phyloP scores from a whole-genome alignment of 805 yeast species.

The Candida saitoana region DNA sequence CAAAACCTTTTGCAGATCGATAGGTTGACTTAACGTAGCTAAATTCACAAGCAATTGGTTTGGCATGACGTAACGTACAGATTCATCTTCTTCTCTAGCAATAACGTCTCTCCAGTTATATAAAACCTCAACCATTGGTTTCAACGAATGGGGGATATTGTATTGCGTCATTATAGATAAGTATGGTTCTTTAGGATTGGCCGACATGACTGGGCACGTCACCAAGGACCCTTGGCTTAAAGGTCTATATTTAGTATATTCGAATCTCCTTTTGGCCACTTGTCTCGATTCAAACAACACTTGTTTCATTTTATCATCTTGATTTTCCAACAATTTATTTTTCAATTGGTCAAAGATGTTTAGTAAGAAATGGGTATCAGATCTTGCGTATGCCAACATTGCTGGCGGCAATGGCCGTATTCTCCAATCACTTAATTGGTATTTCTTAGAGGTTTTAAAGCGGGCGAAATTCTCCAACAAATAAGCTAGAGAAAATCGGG shows the following conservation, averaged over 20 bases:
- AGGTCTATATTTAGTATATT: slow-evolving; percentile 66
- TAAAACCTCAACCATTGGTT: slow-evolving; percentile 54
- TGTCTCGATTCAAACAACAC: slow-evolving; percentile 73
- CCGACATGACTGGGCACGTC: slow-evolving; percentile 44
- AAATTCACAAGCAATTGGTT: slow-evolving; percentile 69
- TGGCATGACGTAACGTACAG: slow-evolving; percentile 77
- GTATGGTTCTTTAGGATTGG: slow-evolving; percentile 64
- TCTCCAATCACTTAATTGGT: slow-evolving; percentile 97
- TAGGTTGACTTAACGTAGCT: slow-evolving; percentile 51
- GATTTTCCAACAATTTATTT: slow-evolving; percentile 47
- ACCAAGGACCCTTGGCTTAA: slow-evolving; percentile 24
- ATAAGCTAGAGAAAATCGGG: slow-evolving; percentile 80
- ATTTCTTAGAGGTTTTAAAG: slow-evolving; percentile 87
- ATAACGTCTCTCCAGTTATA: slow-evolving; percentile 78
- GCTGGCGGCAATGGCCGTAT: slow-evolving; percentile 73
- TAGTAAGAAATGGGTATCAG: slow-evolving; percentile 90
- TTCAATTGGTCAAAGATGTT: slow-evolving; percentile 74
- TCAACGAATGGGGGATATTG: slow-evolving; percentile 53
- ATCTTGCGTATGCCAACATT: slow-evolving; percentile 82
- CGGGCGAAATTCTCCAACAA: slow-evolving; percentile 74
- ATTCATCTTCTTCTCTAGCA: slow-evolving; percentile 80
- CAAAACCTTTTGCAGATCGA: slow-evolving; percentile 52
- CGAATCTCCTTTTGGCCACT: slow-evolving; percentile 79
- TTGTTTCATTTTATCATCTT: slow-evolving; percentile 41
- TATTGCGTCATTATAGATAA: slow-evolving; percentile 56